Conservation (phyloP, 345 rosid species). For the Salix brachista region DNA sequence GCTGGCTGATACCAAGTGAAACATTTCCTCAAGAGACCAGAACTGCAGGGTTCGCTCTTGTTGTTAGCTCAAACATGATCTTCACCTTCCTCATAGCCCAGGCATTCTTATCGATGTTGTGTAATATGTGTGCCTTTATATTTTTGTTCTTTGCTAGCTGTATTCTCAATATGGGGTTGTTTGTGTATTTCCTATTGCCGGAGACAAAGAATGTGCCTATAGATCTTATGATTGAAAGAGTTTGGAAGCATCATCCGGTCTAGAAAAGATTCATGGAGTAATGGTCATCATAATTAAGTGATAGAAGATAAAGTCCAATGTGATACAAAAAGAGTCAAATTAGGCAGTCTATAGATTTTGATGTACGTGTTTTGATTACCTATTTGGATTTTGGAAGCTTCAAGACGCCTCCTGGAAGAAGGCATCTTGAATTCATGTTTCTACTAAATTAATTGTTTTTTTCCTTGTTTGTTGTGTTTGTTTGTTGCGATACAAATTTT, state of each 20-base stretch:
- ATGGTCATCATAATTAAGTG: background rate
- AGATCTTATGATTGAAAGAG: constrained; percentile 18
- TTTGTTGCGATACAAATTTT: no score
- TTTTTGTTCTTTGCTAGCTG: constrained; percentile 24
- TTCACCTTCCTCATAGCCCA: constrained; percentile 18
- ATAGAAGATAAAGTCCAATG: background rate
- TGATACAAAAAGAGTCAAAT: background rate
- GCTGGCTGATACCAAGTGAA: constrained; percentile 20
- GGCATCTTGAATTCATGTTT: background rate
- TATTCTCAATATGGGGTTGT: constrained; percentile 11
- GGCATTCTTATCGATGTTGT: constrained; percentile 24
- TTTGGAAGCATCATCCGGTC: constrained; percentile 22
- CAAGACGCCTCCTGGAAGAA: background rate
- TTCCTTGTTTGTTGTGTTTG: background rate
- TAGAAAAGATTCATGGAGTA: constrained; percentile 18
- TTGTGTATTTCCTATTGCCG: constrained; percentile 9
- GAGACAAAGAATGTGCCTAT: constrained; percentile 19
- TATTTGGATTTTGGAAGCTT: background rate
- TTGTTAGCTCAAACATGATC: constrained; percentile 16
- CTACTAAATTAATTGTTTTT: background rate
- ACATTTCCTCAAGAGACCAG: constrained; percentile 15
- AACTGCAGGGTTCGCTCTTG: constrained; percentile 13
- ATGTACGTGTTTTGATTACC: background rate
- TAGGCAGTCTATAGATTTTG: background rate
- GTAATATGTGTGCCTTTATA: constrained; percentile 13